Evolutionary conservation across 1,284 basidiomycete genomes (phyloP).

Genomic region (Cutaneotrichosporon curvatum): DNA sequence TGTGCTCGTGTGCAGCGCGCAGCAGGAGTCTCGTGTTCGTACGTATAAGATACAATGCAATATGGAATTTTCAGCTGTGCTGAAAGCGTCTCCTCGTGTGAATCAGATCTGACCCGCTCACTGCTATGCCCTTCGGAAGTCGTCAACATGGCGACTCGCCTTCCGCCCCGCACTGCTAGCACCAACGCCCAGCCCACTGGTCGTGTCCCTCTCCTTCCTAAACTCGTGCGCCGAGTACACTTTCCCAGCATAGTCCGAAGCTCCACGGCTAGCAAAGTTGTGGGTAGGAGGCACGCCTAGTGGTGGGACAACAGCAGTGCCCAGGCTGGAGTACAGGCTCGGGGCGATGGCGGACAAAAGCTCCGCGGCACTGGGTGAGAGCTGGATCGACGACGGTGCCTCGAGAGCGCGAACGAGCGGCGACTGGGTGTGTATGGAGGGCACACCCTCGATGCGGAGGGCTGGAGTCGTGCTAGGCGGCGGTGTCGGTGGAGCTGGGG

Average conservation of each 20-base stretch:
- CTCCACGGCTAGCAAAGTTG: constrained; percentile 1
- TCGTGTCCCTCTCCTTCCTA: constrained; percentile 14
- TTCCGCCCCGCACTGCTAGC: constrained; percentile 14
- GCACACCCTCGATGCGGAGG: background rate
- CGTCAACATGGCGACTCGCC: constrained; percentile 18
- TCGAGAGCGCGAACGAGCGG: constrained; percentile 7
- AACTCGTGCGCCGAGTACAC: constrained; percentile 24
- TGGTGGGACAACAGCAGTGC: constrained; percentile 8
- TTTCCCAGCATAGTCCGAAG: constrained; percentile 18
- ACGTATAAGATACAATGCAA: no score
- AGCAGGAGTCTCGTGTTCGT: no score
- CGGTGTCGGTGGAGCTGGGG: no score
- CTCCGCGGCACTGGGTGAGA: constrained; percentile 6
- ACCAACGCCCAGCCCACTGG: constrained; percentile 13
- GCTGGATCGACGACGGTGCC: background rate
- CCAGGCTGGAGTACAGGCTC: constrained; percentile 6
- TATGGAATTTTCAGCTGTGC: no score
- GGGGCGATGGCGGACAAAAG: constrained; percentile 12
- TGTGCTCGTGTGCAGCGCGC: no score
- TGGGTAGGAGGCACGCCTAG: constrained; percentile 12
- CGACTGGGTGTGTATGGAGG: background rate
- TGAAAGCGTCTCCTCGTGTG: no score
- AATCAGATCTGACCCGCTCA: no score
- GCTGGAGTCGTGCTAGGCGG: background rate
- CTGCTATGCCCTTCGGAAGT: constrained; percentile 13